phyloP scores from a whole-genome alignment of 352 stramenopile genomes.

The Blastocystis sp. region DNA sequence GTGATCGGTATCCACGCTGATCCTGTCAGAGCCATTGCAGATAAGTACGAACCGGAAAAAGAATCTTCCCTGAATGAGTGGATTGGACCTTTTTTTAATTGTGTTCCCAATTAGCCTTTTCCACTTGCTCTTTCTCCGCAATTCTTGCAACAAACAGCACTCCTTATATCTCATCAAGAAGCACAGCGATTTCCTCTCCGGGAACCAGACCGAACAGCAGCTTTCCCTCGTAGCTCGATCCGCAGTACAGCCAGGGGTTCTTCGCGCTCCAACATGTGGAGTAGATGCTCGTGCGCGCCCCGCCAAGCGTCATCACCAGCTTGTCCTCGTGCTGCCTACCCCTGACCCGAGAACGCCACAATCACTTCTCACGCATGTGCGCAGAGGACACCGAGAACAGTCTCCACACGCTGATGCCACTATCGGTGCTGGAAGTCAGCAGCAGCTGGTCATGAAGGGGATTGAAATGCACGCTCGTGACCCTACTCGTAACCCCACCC shows the following conservation, averaged over 20 bases:
- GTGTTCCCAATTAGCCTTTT: background rate
- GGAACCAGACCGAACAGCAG: constrained; percentile 62
- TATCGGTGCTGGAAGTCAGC: constrained; percentile 54
- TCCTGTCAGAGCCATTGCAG: background rate
- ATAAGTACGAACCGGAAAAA: background rate
- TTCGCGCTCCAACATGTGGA: constrained; percentile 55
- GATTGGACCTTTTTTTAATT: background rate
- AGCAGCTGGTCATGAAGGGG: constrained; percentile 66
- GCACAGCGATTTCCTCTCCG: constrained; percentile 42
- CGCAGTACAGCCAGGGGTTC: constrained; percentile 63
- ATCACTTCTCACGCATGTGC: constrained; percentile 52
- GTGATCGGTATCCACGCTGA: constrained; percentile 51
- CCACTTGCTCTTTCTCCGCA: too few species aligned
- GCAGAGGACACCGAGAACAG: constrained; percentile 64
- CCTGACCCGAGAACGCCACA: background rate
- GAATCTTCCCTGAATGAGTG: background rate
- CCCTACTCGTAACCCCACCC: background rate
- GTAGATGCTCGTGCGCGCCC: constrained; percentile 28
- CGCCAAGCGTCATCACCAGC: constrained; percentile 47
- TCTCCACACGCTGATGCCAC: constrained; percentile 54
- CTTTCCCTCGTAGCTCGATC: constrained; percentile 62
- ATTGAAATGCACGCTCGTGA: constrained; percentile 59
- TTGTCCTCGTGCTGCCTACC: constrained; percentile 66
- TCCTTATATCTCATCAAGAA: constrained; percentile 54
- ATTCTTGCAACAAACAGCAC: too few species aligned